Base-by-base conservation (phyloP, 1,284 basidiomycete species). In the Salmacisia buchloeana region DNA sequence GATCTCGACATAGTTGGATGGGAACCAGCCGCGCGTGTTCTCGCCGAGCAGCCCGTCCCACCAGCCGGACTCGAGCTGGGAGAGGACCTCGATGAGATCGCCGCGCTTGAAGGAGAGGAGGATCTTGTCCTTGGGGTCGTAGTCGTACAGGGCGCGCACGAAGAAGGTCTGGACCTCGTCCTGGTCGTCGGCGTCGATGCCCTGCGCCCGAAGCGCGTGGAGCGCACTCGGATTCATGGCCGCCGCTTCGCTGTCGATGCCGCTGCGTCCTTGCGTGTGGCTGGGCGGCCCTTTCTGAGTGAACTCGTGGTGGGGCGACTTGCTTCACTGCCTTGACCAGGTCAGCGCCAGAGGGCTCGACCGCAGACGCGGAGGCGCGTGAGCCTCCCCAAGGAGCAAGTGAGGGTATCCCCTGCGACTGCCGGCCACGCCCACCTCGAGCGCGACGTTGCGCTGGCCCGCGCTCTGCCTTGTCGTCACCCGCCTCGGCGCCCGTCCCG, bases 11-110 rank as follows among this genome's bases (percentile, higher is more conserved):
- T 94, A 97, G 83, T 97, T 98, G 69, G 90, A 92, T 13, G 94
- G 94, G 81, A 98, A 97, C 94, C 94, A 97, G 52, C 94, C 94
- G 59, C 94, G 68, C 7, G 70, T 67, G 18, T 74, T 64, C 6
- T 76, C 71, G 58, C 88, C 88, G 35, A 97, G 83, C 66, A 97
- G 83, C 7, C 96, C 94, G 81, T 98, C 96, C 94, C 94, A 99
- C 94, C 94, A 99, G 18, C 94, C 94, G 3, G 89, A 91, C 57
- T 91, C 90, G 61, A 97, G 86, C 77, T 89, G 88, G 6, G 89
- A 92, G 59, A 96, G 84, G 61, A 98, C 92, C 81, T 97, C 92
- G 73, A 98, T 96, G 69, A 97, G 85, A 76, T 96, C 92, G 69
- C 89, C 89, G 71, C 86, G 87, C 64, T 81, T 84, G 79, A 98